Evolutionary conservation across 1,139 yeast species (phyloP).

Genomic region (Kluyveromyces marxianus): DNA sequence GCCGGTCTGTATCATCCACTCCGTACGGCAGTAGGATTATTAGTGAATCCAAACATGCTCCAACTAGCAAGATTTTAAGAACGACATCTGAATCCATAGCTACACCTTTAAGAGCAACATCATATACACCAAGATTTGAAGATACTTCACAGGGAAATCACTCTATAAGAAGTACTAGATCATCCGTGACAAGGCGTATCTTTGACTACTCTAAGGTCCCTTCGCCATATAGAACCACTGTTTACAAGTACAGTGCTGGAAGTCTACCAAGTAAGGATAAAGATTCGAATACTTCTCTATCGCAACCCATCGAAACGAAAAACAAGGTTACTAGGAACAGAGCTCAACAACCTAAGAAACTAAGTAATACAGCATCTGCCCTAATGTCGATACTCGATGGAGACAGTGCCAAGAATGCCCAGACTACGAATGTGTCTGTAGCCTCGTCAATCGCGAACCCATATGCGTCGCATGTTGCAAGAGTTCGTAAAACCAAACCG

Average conservation of each 20-base stretch:
- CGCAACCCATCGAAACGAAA: conserved; percentile 12
- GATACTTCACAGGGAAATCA: conserved; percentile 15
- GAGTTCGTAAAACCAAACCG: conserved; percentile 21
- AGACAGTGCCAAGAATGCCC: conserved; percentile 18
- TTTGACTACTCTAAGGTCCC: conserved; percentile 60
- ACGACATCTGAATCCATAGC: conserved; percentile 8
- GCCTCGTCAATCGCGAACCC: conserved; percentile 44
- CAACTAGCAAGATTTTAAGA: conserved; percentile 5
- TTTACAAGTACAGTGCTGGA: conserved; percentile 20
- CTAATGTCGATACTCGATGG: conserved; percentile 56
- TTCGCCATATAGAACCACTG: conserved; percentile 53
- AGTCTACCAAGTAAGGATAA: conserved; percentile 5
- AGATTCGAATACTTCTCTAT: conserved; percentile 2
- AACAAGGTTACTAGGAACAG: conserved; percentile 8
- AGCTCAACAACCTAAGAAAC: conserved; percentile 22
- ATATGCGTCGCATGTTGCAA: conserved; percentile 34
- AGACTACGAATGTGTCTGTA: conserved; percentile 8
- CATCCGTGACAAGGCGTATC: conserved; percentile 33
- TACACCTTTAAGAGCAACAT: conserved; percentile 25
- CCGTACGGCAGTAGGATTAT: conserved; percentile 4
- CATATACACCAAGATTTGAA: conserved; percentile 32
- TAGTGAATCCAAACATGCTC: conserved; percentile 3
- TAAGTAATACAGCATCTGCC: conserved; percentile 62
- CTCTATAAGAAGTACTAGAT: conserved; percentile 14
- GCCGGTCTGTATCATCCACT: conserved; percentile 7